Evolutionary conservation across 805 yeast species (phyloP).

Genomic region (Isabelozyma pseudorhagii): DNA sequence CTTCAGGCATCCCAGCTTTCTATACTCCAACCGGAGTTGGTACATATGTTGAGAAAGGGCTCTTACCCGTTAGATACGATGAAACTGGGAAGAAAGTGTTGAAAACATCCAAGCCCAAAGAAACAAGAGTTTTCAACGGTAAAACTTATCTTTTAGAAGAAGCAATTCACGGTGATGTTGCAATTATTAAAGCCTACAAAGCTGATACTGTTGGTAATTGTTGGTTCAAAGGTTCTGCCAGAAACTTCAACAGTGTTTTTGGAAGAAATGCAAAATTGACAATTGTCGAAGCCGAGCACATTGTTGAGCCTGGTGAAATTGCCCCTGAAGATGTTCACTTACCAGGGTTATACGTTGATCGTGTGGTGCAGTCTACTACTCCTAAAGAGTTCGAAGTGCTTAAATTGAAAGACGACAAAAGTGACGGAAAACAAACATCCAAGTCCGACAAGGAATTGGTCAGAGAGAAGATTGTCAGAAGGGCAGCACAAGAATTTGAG

Average conservation of each 20-base stretch:
- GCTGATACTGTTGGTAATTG: conserved; percentile 50
- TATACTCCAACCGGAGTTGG: conserved; percentile 50
- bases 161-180: conserved; percentile 46
- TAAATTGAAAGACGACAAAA: conserved; percentile 11
- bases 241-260: conserved; percentile 44
- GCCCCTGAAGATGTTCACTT: conserved; percentile 44
- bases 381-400: conserved; percentile 42
- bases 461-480: conserved; percentile 34
- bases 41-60: conserved; percentile 50
- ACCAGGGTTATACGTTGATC: conserved; percentile 43
- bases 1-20: conserved; percentile 48
- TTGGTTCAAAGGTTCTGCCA: conserved; percentile 44
- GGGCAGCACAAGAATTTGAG: conserved; percentile 46
- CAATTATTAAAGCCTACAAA: conserved; percentile 45
- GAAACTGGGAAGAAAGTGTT: conserved; percentile 30
- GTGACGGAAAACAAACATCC: conserved; percentile 2
- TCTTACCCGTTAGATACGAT: conserved; percentile 41
- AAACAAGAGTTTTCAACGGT: conserved; percentile 42
- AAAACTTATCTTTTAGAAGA: conserved; percentile 40
- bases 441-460: conserved; percentile 12
- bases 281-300: conserved; percentile 51
- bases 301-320: conserved; percentile 45
- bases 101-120: conserved; percentile 35
- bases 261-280: conserved; percentile 45
- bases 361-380: conserved; percentile 37